phyloP scores from a whole-genome alignment of 306 rosid species.

The Alnus glutinosa region DNA sequence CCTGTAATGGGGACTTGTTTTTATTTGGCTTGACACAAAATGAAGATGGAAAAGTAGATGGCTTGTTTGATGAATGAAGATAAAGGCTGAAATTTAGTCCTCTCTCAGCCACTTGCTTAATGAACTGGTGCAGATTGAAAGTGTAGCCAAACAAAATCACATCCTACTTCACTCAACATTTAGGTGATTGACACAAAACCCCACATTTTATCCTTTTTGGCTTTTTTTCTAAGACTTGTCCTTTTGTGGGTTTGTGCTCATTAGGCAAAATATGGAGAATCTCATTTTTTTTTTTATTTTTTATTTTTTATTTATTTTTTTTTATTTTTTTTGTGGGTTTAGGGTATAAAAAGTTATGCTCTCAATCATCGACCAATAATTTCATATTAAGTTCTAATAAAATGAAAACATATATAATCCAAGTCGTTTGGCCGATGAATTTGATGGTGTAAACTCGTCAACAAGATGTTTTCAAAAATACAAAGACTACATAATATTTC shows the following conservation, averaged over 20 bases:
- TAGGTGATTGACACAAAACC: slow-evolving; percentile 16
- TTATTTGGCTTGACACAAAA: slow-evolving; percentile 21
- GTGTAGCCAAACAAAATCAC: slow-evolving; percentile 11
- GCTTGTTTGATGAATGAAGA: slow-evolving; percentile 28
- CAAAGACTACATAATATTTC: neutral
- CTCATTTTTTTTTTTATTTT: no score
- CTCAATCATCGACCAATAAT: no score
- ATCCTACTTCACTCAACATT: slow-evolving; percentile 25
- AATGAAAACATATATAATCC: no score
- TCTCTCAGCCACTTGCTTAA: slow-evolving; percentile 37
- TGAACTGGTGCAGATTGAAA: slow-evolving; percentile 40
- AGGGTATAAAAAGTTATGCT: no score
- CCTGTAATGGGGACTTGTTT: neutral
- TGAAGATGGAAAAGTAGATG: slow-evolving; percentile 25
- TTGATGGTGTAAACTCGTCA: slow-evolving; percentile 22
- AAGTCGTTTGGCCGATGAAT: slow-evolving; percentile 23
- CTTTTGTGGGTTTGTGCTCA: slow-evolving; percentile 10
- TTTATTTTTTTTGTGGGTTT: no score
- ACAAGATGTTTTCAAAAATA: neutral
- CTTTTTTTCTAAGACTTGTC: slow-evolving; percentile 37
- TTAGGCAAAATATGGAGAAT: no score
- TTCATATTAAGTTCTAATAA: no score
- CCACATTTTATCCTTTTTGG: slow-evolving; percentile 48
- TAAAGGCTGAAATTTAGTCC: slow-evolving; percentile 27
- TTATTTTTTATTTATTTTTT: no score